Evolutionary conservation across 108 stramenopile genomes (phyloP), one percentile per base, ranked within the genome.

Genomic region (Halocafeteria seosinensis): DNA sequence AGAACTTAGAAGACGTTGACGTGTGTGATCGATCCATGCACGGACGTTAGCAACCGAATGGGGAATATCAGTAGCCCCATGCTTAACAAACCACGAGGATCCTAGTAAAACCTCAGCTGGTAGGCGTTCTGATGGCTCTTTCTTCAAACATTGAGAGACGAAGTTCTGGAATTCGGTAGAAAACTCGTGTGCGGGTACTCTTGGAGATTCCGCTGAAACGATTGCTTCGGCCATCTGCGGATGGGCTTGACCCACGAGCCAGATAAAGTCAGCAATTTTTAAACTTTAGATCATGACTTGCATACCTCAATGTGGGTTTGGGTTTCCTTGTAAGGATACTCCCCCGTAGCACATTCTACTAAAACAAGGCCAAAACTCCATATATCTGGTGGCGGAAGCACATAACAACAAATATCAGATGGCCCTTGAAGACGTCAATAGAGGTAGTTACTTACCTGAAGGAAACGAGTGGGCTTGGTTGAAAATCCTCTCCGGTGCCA

Each of bases 401-500:
- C n/a, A n/a, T n/a, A n/a, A n/a, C n/a, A n/a, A n/a, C n/a, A n/a
- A n/a, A n/a, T n/a, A n/a, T n/a, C n/a, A n/a, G n/a, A n/a, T n/a
- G n/a, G n/a, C n/a, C n/a, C n/a, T n/a, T n/a, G n/a, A n/a, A n/a
- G n/a, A n/a, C n/a, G n/a, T n/a, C n/a, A n/a, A n/a, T n/a, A n/a
- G n/a, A n/a, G n/a, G n/a, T n/a, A n/a, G n/a, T n/a, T n/a, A n/a
- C n/a, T n/a, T n/a, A n/a, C n/a, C n/a, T n/a, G 67, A 36, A 25
- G 37, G 27, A 50, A n/a, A 65, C 11, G 50, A 33, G 73, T 84
- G 83, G 26, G 61, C 57, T 37, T 74, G 70, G 38, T 81, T 77
- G 21, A 59, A 47, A 32, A 84, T 75, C 26, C 84, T 71, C 64
- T 84, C 84, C 0, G 84, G 84, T 6, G 71, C 65, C 81, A 84